Conservation (phyloP, 805 yeast genomes). For the Metschnikowia koreensis region DNA sequence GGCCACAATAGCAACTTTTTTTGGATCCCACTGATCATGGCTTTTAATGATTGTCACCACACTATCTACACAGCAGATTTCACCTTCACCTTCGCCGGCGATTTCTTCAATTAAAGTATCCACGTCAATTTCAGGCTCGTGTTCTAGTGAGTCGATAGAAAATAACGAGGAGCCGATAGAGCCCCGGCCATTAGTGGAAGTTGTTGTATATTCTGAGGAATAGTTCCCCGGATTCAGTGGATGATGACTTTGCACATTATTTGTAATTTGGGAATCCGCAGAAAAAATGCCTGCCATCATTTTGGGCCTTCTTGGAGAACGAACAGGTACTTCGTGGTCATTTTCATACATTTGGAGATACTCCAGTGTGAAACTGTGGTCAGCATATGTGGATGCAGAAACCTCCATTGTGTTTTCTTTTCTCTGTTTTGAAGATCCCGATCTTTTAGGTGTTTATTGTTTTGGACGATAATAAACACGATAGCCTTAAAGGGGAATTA, state of each 20-base stretch:
- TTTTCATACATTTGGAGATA: conserved; percentile 9
- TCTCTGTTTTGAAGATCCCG: too few species aligned
- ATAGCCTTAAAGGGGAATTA: too few species aligned
- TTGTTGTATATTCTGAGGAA: conserved; percentile 10
- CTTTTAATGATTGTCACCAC: conserved; percentile 23
- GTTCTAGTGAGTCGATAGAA: conserved; percentile 2
- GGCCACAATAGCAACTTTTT: conserved; percentile 11
- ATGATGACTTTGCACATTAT: neutral
- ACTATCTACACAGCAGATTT: conserved; percentile 24
- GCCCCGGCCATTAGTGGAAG: neutral
- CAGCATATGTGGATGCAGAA: neutral
- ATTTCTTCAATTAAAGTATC: conserved; percentile 22
- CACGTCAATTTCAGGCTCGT: neutral
- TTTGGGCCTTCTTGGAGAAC: conserved; percentile 15
- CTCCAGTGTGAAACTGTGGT: conserved; percentile 5
- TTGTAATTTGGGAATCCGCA: neutral
- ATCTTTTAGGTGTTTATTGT: too few species aligned
- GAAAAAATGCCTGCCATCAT: neutral
- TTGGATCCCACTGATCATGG: conserved; percentile 18
- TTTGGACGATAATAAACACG: too few species aligned
- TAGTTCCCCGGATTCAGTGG: neutral
- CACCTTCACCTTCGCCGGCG: conserved; percentile 16
- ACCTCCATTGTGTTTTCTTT: neutral
- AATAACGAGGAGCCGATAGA: conserved; percentile 16
- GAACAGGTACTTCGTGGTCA: conserved; percentile 6